Evolutionary conservation across 345 rosid genomes (phyloP).

Genomic region (Cardiospermum halicacabum): DNA sequence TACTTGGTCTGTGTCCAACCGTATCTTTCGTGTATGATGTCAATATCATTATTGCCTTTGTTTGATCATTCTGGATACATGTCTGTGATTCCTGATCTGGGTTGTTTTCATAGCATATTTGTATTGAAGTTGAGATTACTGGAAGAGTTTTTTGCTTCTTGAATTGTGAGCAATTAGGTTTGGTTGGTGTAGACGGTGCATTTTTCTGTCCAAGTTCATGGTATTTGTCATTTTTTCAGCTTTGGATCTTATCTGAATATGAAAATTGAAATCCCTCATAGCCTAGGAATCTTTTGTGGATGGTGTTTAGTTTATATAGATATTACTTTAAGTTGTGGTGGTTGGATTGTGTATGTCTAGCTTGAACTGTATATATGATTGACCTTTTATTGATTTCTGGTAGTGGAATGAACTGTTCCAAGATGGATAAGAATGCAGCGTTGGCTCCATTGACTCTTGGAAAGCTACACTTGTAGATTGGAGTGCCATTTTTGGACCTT

Average conservation of each 20-base stretch:
- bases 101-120: neutral
- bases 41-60: neutral
- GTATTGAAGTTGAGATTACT: neutral
- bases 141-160: too few species aligned
- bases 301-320: neutral
- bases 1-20: neutral
- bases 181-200: too few species aligned
- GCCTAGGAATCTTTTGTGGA: too few species aligned
- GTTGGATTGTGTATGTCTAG: neutral
- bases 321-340: neutral
- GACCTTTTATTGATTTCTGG: neutral
- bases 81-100: neutral
- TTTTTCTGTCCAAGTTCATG: too few species aligned
- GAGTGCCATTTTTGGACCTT: conserved; percentile 9
- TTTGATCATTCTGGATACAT: neutral
- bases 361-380: conserved; percentile 2
- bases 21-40: neutral
- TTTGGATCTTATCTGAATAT: too few species aligned
- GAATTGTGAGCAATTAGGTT: neutral
- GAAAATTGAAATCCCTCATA: too few species aligned
- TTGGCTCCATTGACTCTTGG: conserved; percentile 14
- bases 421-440: conserved; percentile 14
- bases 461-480: conserved; percentile 9
- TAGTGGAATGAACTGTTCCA: conserved; percentile 7
- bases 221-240: too few species aligned